Percentiles rank a stretch among this genome's conserved stretches.
phyloP scores from a whole-genome alignment of 2,329 filamentous ascomycete genomes.

The Xylaria polymorpha region DNA sequence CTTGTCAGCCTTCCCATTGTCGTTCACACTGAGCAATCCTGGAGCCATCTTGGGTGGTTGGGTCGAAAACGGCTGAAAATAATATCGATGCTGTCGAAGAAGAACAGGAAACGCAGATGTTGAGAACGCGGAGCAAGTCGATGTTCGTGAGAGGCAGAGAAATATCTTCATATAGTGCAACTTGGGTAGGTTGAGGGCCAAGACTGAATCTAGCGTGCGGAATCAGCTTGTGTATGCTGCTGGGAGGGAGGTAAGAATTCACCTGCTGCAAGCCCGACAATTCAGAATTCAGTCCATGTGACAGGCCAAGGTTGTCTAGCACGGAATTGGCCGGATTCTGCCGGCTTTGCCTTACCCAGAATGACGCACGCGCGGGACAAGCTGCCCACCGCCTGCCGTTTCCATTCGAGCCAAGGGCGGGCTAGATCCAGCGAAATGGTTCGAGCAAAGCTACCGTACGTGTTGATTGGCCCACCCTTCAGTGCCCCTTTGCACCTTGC shows the following conservation, averaged over 20 bases:
- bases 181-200: background rate
- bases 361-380: constrained; percentile 33
- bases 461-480: constrained; percentile 15
- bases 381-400: constrained; percentile 34
- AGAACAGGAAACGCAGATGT: constrained; percentile 12
- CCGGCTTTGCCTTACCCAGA: constrained; percentile 27
- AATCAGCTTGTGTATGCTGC: constrained; percentile 9
- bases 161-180: constrained; percentile 32
- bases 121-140: constrained; percentile 23
- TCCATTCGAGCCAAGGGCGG: background rate
- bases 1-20: constrained; percentile 69
- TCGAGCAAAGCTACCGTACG: constrained; percentile 3
- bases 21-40: constrained; percentile 58
- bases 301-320: constrained; percentile 22
- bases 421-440: constrained; percentile 24
- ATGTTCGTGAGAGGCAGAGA: constrained; percentile 18
- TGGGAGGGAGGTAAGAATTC: background rate
- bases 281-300: constrained; percentile 32
- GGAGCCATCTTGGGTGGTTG: constrained; percentile 47
- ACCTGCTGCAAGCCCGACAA: background rate
- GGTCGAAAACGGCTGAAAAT: constrained; percentile 33
- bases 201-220: background rate
- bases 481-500: background rate
- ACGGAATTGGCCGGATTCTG: constrained; percentile 29
- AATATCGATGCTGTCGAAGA: constrained; percentile 11